Base-by-base conservation (phyloP, 192 early-diverging fungal genomes). In the Paraglomus brasilianum region DNA sequence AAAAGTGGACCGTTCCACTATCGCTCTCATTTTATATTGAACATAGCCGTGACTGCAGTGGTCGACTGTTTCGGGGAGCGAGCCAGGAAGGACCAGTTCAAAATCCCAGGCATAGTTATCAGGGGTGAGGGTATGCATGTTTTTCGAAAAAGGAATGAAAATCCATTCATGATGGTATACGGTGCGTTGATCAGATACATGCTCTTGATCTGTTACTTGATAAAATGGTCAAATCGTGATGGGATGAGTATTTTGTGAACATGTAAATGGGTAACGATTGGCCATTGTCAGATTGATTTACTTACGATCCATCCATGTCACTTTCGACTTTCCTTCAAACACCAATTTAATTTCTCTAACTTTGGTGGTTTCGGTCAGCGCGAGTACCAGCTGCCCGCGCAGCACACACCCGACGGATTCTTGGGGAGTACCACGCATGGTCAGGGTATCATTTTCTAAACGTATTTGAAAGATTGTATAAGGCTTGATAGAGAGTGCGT, bases 31-130 rank as follows among this genome's bases (percentile, higher is more conserved):
- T 13, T 48, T 61, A 61, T 88, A 88, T 1, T 64, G 51, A 9
- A 87, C 74, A 22, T 71, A 72, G n/a, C 81, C 80, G 53, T 79
- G 50, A 11, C 82, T 72, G 56, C 75, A 68, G 9, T 79, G 79
- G 17, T 78, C 74, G 10, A 81, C 75, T 0, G 87, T 81, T 65
- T 88, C 87, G 5, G 87, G 87, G 47, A 86, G 70, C 36, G 82
- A 63, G 8, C 87, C 87, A 7, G 79, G 75, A 2, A 88, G n/a
- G 9, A 77, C 64, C 40, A 87, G 22, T 50, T 87, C 85, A 55
- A 88, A 88, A 36, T 72, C 69, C 75, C 75, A 86, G 24, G 45
- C 70, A 49, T 81, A 69, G 48, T 52, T 72, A 38, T 72, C 70
- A 5, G 76, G 64, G 8, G 66, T 51, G 47, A 83, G 70, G 21